Evolutionary conservation across 2,329 filamentous ascomycete species (phyloP).

Genomic region (Botrytis pseudocinerea): DNA sequence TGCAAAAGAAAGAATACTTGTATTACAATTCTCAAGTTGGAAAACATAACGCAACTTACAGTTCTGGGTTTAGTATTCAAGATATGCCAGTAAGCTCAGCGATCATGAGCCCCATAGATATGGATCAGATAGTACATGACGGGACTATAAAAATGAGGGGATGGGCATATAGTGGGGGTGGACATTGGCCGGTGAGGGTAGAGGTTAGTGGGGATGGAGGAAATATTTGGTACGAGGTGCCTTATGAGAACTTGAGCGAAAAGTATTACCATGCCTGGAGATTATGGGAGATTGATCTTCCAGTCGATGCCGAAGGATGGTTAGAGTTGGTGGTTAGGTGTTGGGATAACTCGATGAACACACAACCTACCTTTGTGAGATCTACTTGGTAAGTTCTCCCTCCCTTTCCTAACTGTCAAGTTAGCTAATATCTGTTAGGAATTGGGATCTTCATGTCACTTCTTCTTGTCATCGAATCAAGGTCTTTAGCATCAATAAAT

Average conservation of each 20-base stretch:
- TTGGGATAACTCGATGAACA: conserved; percentile 64
- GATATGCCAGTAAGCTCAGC: conserved; percentile 69
- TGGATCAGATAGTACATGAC: conserved; percentile 45
- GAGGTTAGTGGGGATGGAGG: conserved; percentile 66
- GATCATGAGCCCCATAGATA: conserved; percentile 56
- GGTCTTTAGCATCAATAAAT: conserved; percentile 62
- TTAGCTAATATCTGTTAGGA: conserved; percentile 38
- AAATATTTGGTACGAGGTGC: conserved; percentile 64
- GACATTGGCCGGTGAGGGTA: conserved; percentile 64
- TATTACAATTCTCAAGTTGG: conserved; percentile 69
- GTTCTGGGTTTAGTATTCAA: conserved; percentile 65
- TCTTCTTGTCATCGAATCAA: conserved; percentile 60
- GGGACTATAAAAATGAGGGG: conserved; percentile 50
- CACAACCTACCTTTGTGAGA: conserved; percentile 56
- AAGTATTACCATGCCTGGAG: conserved; percentile 67
- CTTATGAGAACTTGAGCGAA: conserved; percentile 57
- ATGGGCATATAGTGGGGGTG: conserved; percentile 69
- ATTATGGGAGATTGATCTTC: conserved; percentile 62
- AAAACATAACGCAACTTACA: conserved; percentile 60
- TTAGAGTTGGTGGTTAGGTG: conserved; percentile 58
- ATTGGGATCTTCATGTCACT: conserved; percentile 67
- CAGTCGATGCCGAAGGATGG: conserved; percentile 63
- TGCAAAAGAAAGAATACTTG: conserved; percentile 65
- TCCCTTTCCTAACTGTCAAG: neutral
- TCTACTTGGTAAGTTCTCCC: conserved; percentile 46